Evolutionary conservation across 2,329 filamentous ascomycete genomes (phyloP).

Genomic region (Diaporthe velutina): DNA sequence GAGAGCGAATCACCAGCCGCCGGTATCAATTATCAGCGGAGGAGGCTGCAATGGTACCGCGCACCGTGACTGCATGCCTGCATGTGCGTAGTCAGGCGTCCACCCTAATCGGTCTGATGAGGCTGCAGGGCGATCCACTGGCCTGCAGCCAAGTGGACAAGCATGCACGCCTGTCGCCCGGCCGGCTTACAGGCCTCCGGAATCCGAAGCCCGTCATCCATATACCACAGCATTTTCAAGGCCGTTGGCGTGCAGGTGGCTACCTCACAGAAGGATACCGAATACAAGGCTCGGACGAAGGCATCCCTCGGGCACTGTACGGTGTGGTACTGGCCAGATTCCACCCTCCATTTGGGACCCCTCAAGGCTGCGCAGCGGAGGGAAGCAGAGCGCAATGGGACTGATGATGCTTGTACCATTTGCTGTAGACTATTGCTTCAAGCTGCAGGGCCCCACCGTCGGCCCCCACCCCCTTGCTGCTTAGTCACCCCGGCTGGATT

Average conservation of each 20-base stretch:
- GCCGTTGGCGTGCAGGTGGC: not conserved
- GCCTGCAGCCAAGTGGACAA: conserved; percentile 30
- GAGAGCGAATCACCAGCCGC: not conserved
- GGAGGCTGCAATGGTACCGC: not conserved
- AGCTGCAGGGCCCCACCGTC: not conserved
- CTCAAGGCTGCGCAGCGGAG: not conserved
- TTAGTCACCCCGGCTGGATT: conserved; percentile 10
- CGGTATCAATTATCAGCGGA: not conserved
- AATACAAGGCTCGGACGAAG: too few relatives aligned
- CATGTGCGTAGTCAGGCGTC: not conserved
- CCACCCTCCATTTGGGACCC: not conserved
- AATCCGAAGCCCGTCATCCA: conserved; percentile 3
- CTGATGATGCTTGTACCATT: not conserved
- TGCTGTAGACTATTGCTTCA: not conserved
- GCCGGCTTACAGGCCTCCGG: not conserved
- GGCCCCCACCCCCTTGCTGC: not conserved
- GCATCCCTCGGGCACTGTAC: not conserved
- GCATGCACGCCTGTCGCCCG: conserved; percentile 7
- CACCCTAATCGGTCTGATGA: conserved; percentile 4
- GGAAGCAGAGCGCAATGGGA: not conserved
- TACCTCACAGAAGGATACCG: too few relatives aligned
- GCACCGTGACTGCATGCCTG: not conserved
- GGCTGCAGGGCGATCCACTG: conserved; percentile 29
- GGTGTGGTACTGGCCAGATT: too few relatives aligned
- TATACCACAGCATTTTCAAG: not conserved